Conservation (phyloP, 169 alveolate genomes). For the Ichthyophthirius multifiliis region DNA sequence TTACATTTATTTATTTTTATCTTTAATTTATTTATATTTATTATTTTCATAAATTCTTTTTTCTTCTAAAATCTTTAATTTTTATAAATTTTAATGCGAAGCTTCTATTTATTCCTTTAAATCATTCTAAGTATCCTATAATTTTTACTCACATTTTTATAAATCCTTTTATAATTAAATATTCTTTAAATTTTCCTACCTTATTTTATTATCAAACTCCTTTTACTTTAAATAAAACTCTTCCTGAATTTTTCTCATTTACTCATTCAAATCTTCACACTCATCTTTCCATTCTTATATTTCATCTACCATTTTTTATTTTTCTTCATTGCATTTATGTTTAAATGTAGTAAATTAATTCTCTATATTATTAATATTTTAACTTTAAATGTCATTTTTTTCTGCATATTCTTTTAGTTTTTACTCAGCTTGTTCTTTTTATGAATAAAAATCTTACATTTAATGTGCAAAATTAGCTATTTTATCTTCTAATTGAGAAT, state of each 20-base stretch:
- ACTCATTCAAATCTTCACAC: not conserved
- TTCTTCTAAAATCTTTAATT: not conserved
- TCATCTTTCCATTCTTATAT: not conserved
- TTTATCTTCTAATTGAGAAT: not conserved
- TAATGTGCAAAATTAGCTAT: not conserved
- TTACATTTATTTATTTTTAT: not conserved
- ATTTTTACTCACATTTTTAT: not conserved
- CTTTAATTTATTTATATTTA: not conserved
- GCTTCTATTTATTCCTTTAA: not conserved
- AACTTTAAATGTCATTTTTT: not conserved
- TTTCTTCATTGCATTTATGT: not conserved
- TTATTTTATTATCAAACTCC: not conserved
- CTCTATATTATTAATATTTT: not conserved
- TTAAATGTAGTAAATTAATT: not conserved
- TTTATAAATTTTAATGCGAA: not conserved
- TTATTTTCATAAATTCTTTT: not conserved
- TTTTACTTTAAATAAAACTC: not conserved
- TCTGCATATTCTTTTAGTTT: not conserved
- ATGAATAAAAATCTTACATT: not conserved
- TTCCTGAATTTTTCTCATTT: not conserved
- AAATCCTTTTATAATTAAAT: not conserved
- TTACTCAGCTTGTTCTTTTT: not conserved
- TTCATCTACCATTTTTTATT: not conserved
- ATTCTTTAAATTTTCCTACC: not conserved
- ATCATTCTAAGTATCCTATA: not conserved